Evolutionary conservation across 1,139 yeast species (phyloP), one percentile per base, ranked within the genome.

Genomic region (Pichia sp.): DNA sequence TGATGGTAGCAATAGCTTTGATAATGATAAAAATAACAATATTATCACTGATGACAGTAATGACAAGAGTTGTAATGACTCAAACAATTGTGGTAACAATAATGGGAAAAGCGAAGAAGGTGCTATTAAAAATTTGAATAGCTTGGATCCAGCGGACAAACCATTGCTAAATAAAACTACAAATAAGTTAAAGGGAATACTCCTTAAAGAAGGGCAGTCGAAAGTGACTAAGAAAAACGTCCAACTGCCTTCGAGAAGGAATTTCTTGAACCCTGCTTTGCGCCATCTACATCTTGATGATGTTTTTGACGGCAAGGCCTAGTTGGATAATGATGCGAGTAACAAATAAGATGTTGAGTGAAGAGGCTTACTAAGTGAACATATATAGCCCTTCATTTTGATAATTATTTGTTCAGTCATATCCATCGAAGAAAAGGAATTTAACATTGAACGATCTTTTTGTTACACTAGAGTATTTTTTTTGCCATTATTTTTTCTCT

Each of bases 251-350:
- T 7, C 36, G 6, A 32, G 40, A 8, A 54, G 23, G 32, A 57
- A 36, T 42, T 47, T 57, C 29, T 38, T 61, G 19, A 62, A 62
- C 45, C 64, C 64, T 8, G 48, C 63, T 4, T 54, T 62, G 15
- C 61, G 58, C 7, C 61, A 57, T 50, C 50, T 61, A 23, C 58
- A 54, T 38, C 19, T 61, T 5, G 61, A 62, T 19, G 47, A 52
- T 15, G 38, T 56, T 1, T 57, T 54, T 48, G 58, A 54, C 36
- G 61, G 55, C 19, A 45, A 41, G 16, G 59, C 50, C 10, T 13
- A 32, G n/a, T 8, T 7, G 3, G 46, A 45, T 29, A 42, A 32
- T 38, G 51, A 52, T 31, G 52, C n/a, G 6, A 4, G 23, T 2
- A 32, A 4, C 10, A 10, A 34, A n/a, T 16, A 34, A 15, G 38